Evolutionary conservation across 768 basidiomycete genomes (phyloP), one percentile per base, ranked within the genome.

Genomic region (Saitozyma podzolica): DNA sequence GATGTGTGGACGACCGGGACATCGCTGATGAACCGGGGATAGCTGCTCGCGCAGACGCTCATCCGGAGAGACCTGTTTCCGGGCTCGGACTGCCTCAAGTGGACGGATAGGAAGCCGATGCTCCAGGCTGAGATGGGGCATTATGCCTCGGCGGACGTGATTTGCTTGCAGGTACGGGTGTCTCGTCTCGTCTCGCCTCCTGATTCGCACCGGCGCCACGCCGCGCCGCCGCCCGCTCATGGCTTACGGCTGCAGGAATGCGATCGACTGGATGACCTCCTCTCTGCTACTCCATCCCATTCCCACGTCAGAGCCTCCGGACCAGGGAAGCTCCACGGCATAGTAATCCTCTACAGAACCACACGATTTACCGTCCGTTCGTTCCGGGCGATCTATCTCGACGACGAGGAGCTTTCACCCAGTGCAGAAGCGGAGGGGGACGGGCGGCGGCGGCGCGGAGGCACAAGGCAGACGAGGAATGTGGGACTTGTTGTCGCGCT

Each of bases 251-350:
- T 13, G 6, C 74, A 96, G 91, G 93, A 97, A 83, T 91, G 92
- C 8, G 94, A 95, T 72, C 83, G 87, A 45, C 81, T 92, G 29
- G 86, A 88, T 42, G 88, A 86, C 67, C 82, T 94, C 17, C 78
- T 88, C 19, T 89, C 90, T 0, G 80, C 83, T 19, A 83, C 95
- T 8, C 83, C 88, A 50, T 75, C 81, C 11, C 93, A 92, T 76
- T 78, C 81, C 9, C 80, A 85, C 73, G 83, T 85, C 54, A 88
- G 86, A 77, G 87, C 86, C 8, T 82, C 85, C 42, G 92, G 91
- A 9, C 86, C 84, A 17, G 80, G 81, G 8, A 97, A 97, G 80
- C 85, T 84, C 51, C 93, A 97, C 66, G 93, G 93, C 1, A 89
- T 90, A 75, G 85, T 95, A 57, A 86, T 96, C 62, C 86, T 89